Conservation (phyloP, 1,284 basidiomycete species). For the Naganishia liquefaciens region DNA sequence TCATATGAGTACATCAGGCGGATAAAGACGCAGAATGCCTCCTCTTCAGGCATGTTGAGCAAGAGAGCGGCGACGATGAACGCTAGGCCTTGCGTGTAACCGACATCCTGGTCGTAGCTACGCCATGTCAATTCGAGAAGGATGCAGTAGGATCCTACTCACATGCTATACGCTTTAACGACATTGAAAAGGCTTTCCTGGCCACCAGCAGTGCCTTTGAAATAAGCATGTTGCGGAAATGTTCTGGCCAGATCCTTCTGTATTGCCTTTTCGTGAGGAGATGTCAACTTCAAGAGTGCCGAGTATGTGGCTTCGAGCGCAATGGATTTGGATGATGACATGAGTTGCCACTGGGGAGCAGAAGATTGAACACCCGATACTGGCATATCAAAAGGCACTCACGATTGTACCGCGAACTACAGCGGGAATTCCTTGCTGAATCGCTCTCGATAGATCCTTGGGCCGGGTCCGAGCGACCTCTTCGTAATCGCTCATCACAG, state of each 20-base stretch:
- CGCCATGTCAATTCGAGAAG: conserved; percentile 1
- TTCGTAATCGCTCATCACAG: conserved; percentile 89
- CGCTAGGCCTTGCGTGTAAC: conserved; percentile 94
- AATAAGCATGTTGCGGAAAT: conserved; percentile 96
- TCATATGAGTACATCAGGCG: conserved; percentile 97
- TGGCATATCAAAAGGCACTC: background rate
- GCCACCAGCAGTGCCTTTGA: conserved; percentile 81
- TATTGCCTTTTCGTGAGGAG: conserved; percentile 90
- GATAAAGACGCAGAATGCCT: conserved; percentile 95
- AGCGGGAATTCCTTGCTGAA: conserved; percentile 86
- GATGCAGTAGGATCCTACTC: conserved; percentile 40
- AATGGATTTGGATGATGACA: conserved; percentile 90
- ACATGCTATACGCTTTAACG: conserved; percentile 93
- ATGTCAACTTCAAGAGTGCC: conserved; percentile 75
- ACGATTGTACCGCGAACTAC: conserved; percentile 47
- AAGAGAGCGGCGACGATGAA: conserved; percentile 93
- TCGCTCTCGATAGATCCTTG: conserved; percentile 79
- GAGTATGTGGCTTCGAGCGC: conserved; percentile 85
- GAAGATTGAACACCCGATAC: background rate
- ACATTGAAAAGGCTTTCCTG: conserved; percentile 98
- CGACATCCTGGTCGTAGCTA: conserved; percentile 90
- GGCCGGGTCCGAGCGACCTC: conserved; percentile 74
- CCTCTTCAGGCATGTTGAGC: conserved; percentile 98
- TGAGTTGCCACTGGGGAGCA: conserved; percentile 77
- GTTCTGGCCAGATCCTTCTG: conserved; percentile 88